Conservation (phyloP, 2,329 filamentous ascomycete species). For the Tolypocladium inflatum region DNA sequence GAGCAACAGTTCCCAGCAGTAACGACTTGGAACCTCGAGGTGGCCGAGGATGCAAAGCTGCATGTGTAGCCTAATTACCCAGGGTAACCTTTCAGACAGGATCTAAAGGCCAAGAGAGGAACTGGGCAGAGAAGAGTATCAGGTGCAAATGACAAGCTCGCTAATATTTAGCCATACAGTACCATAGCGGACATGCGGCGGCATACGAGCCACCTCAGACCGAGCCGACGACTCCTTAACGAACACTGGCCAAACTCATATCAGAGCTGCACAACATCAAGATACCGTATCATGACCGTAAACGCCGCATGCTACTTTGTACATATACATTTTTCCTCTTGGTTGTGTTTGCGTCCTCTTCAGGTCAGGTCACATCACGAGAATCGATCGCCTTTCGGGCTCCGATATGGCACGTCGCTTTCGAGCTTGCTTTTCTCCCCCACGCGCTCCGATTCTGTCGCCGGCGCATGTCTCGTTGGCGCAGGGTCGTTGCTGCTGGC, state of each 20-base stretch:
- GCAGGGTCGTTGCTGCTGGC: slow-evolving; percentile 65
- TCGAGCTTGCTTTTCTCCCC: slow-evolving; percentile 87
- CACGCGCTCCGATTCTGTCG: slow-evolving; percentile 57
- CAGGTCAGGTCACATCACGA: slow-evolving; percentile 28
- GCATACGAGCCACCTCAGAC: background rate
- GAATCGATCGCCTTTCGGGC: slow-evolving; percentile 81
- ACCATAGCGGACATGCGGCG: background rate
- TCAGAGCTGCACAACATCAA: background rate
- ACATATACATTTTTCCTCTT: slow-evolving; percentile 1
- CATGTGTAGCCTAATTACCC: too few relatives aligned
- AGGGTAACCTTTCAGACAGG: too few relatives aligned
- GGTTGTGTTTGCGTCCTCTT: background rate
- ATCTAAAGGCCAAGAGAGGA: too few relatives aligned
- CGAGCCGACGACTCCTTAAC: background rate
- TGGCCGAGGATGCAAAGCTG: background rate
- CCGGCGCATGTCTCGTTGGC: slow-evolving; percentile 70
- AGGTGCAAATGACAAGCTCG: background rate
- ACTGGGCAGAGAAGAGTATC: too few relatives aligned
- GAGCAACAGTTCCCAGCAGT: background rate
- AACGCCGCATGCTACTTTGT: background rate
- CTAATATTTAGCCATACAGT: background rate
- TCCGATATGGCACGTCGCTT: slow-evolving; percentile 62
- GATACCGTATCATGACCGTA: background rate
- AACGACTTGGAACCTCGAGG: background rate
- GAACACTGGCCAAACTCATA: background rate